Evolutionary conservation across 805 yeast genomes (phyloP).

Genomic region (Kodamaea lidongshanica): DNA sequence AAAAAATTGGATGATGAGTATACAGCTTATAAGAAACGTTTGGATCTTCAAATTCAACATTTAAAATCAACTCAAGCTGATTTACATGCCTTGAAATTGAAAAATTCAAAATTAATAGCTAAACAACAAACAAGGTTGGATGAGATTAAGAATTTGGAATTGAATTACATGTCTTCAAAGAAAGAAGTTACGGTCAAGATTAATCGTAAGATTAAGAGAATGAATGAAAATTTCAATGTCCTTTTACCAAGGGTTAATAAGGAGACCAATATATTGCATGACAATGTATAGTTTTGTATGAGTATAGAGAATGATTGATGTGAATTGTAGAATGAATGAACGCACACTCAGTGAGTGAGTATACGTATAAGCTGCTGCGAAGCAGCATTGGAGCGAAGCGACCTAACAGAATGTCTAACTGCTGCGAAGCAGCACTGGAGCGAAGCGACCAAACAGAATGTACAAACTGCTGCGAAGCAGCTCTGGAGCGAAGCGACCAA

Average conservation of each 20-base stretch:
- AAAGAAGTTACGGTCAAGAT: slow-evolving; percentile 22
- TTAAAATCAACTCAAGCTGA: slow-evolving; percentile 22
- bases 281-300: no score
- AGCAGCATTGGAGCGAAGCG: no score
- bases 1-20: slow-evolving; percentile 17
- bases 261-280: slow-evolving; percentile 10
- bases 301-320: no score
- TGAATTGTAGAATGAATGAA: slow-evolving; percentile 7
- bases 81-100: slow-evolving; percentile 15
- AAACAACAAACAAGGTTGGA: slow-evolving; percentile 21
- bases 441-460: no score
- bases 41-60: slow-evolving; percentile 16
- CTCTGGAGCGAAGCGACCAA: no score
- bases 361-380: no score
- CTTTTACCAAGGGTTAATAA: slow-evolving; percentile 27
- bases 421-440: no score
- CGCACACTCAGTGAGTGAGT: slow-evolving; percentile 1
- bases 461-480: no score
- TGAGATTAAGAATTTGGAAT: slow-evolving; percentile 20
- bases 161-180: slow-evolving; percentile 23
- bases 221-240: slow-evolving; percentile 31
- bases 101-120: slow-evolving; percentile 19
- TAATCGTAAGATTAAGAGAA: slow-evolving; percentile 15
- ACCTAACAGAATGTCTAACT: no score
- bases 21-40: slow-evolving; percentile 18